Evolutionary conservation across 2,329 filamentous ascomycete species (phyloP).

Genomic region (Epichloe festucae): DNA sequence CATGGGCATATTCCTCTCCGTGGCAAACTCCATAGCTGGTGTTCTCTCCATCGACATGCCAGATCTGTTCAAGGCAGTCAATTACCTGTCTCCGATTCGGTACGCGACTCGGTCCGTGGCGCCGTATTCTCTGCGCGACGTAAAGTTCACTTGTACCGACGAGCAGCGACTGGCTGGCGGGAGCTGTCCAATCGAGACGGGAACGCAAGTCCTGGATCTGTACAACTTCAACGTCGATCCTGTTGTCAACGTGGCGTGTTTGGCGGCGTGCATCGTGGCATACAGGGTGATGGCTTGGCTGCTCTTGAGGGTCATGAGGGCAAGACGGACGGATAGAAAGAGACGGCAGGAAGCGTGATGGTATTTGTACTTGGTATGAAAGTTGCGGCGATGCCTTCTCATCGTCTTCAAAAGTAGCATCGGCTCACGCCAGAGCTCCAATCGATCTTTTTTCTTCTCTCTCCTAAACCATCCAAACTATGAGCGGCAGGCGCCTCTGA

Average conservation of each 20-base stretch:
- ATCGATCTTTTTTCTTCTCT: too few species aligned
- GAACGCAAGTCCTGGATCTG: constrained; percentile 51
- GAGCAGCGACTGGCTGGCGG: constrained; percentile 47
- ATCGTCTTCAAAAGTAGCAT: background rate
- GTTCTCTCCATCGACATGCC: constrained; percentile 61
- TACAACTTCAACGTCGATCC: constrained; percentile 54
- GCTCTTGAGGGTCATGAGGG: constrained; percentile 40
- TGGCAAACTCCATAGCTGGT: constrained; percentile 59
- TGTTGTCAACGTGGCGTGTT: constrained; percentile 44
- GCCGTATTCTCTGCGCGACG: constrained; percentile 47
- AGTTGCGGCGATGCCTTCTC: background rate
- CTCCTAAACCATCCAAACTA: too few species aligned
- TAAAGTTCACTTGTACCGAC: constrained; percentile 51
- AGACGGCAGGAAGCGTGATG: background rate
- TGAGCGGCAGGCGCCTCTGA: constrained; percentile 5
- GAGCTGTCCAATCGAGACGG: constrained; percentile 50
- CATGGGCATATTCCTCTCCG: constrained; percentile 54
- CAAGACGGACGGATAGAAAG: constrained; percentile 31
- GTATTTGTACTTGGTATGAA: too few species aligned
- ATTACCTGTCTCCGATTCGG: constrained; percentile 59
- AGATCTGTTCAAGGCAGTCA: constrained; percentile 50
- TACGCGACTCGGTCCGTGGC: constrained; percentile 56
- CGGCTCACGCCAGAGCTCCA: too few species aligned
- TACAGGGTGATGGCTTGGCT: constrained; percentile 53
- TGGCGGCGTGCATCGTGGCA: constrained; percentile 49